Evolutionary conservation across 2,329 filamentous ascomycete species (phyloP).

Genomic region (Ceratocystis eucalypticola): DNA sequence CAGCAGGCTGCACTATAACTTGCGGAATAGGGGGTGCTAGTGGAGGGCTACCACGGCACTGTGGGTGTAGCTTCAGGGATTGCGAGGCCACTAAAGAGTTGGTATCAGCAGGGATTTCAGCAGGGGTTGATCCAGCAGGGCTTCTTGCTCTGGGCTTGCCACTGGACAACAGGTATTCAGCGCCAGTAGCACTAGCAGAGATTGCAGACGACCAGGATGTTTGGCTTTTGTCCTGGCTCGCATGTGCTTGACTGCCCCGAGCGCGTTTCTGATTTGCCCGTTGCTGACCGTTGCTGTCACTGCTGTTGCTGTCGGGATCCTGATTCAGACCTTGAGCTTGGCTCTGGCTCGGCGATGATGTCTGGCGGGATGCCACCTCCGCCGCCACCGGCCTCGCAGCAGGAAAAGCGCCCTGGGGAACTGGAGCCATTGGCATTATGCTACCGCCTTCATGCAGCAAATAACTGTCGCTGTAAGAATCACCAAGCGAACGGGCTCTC

Average conservation of each 20-base stretch:
- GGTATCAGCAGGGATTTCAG: not conserved
- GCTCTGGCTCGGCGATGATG: not conserved
- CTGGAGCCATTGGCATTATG: not conserved
- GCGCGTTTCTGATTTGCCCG: not conserved
- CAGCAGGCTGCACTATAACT: constrained; percentile 3
- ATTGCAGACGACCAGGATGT: constrained; percentile 1
- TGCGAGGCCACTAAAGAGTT: not conserved
- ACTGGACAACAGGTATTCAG: not conserved
- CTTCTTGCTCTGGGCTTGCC: not conserved
- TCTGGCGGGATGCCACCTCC: not conserved
- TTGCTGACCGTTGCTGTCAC: not conserved
- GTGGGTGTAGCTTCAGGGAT: not conserved
- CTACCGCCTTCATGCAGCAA: not conserved
- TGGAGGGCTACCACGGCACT: not conserved
- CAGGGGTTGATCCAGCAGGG: not conserved
- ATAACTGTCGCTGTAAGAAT: not conserved
- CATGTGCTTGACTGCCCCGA: not conserved
- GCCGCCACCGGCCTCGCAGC: not conserved
- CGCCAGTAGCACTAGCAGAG: not conserved
- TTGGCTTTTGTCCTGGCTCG: not conserved
- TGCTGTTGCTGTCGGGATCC: not conserved
- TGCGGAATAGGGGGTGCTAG: not conserved
- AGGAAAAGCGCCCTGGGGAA: not conserved
- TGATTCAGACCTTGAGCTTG: not conserved
- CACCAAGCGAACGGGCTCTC: not conserved